A percentile compares a stretch with the other conserved stretches of the same genome.
Evolutionary conservation across 768 basidiomycete genomes (phyloP).

Genomic region (Cystofilobasidium ferigula): DNA sequence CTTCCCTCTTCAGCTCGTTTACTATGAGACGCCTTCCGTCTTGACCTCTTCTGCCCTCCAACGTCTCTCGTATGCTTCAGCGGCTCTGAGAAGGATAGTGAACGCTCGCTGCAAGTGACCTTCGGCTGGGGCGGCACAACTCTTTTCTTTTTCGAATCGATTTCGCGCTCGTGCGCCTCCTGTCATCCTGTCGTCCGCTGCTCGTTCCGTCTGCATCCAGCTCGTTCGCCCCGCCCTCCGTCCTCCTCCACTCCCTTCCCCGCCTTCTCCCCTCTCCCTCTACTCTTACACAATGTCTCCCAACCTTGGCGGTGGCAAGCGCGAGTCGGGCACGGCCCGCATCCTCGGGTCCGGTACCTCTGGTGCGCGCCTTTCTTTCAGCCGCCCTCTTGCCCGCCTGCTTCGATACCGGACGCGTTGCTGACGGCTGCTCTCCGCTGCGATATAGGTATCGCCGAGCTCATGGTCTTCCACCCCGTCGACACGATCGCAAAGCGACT

Average conservation of each 20-base stretch:
- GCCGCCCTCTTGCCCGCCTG: neutral
- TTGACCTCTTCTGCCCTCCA: no score
- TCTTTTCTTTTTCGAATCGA: no score
- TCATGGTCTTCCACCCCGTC: slow-evolving; percentile 80
- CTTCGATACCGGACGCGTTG: neutral
- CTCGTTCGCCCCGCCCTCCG: neutral
- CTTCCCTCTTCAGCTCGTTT: no score
- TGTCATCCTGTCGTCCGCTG: no score
- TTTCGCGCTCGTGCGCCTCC: no score
- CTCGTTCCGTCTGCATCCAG: neutral
- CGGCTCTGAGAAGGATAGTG: no score
- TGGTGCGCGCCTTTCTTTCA: slow-evolving; percentile 46
- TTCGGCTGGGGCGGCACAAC: no score
- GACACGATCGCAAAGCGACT: slow-evolving; percentile 87
- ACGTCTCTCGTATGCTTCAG: no score
- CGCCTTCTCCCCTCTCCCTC: neutral
- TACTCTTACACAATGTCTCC: slow-evolving; percentile 15
- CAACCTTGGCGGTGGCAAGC: slow-evolving; percentile 21
- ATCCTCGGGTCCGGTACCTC: slow-evolving; percentile 85
- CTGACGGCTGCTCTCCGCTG: neutral
- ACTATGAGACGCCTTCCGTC: no score
- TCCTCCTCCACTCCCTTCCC: neutral
- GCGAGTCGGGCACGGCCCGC: slow-evolving; percentile 77
- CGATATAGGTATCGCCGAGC: slow-evolving; percentile 71
- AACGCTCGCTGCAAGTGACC: no score